Evolutionary conservation across 192 early-diverging fungal genomes (phyloP), one percentile per base, ranked within the genome.

Genomic region (Backusella tuberculispora): DNA sequence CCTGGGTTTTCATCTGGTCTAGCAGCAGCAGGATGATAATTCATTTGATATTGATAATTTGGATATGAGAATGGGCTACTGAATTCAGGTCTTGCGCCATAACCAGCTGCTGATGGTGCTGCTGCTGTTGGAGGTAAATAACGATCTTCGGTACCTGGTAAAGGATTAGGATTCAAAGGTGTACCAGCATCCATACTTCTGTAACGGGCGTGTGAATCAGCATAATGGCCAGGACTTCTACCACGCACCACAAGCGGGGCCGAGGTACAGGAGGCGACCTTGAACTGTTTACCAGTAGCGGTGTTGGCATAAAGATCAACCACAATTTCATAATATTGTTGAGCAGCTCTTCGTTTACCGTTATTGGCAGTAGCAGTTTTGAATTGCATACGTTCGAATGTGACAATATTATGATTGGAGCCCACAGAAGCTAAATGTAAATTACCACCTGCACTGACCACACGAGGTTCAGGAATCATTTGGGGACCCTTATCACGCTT

Each of bases 401-500:
- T 91, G 1, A 88, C 89, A 0, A 87, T 75, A 50, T 76, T 83
- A 69, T 86, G 81, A 53, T 85, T 85, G 17, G 81, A 73, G 0
- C 81, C 81, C 0, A 89, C 84, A 41, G 85, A 67, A 41, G 76
- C 72, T 63, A 81, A 63, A 41, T 84, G 83, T 5, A 90, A 72
- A 69, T 87, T 88, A 10, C 90, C 90, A 43, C 85, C 89, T 38
- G 88, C 76, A 60, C 86, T 81, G 42, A 89, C 82, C 0, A 88
- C 79, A 74, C 85, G 87, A 48, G 86, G 86, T 38, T 82, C 80
- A 72, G 88, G 92, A 64, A 85, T 85, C 24, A 91, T 92, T 76
- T 96, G 95, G 10, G 95, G 95, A 6, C 96, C 96, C 77, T 97
- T 96, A 78, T 97, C 96, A 46, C 97, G 90, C 80, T 98, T 98